A percentile compares a stretch with the other conserved stretches of the same genome.
These are phyloP conservation scores for Mycena vitilis DNA, from an alignment of 768 basidiomycete genomes.

Conservation along the genomic window DNA sequence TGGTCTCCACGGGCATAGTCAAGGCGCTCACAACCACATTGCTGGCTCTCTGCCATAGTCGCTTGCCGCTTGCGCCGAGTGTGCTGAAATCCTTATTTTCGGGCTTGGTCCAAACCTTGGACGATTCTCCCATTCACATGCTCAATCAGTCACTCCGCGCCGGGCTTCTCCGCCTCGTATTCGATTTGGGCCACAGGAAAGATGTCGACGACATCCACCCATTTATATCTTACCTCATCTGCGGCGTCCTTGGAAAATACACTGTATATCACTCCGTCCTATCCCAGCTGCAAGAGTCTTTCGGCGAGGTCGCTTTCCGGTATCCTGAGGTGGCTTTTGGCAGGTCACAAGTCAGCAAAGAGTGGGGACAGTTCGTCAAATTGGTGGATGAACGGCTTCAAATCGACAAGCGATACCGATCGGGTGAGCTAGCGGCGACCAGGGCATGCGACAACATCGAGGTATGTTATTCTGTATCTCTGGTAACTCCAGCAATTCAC, in stretches of 20 bases:
- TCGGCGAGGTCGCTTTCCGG: not conserved
- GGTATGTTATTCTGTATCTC: not conserved
- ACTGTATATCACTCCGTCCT: not conserved
- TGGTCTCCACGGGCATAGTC: not conserved
- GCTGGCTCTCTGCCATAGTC: not conserved
- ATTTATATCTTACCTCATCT: not conserved
- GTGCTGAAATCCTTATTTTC: not conserved
- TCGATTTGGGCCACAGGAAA: not conserved
- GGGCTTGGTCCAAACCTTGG: not conserved
- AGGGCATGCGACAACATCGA: slow-evolving; percentile 3
- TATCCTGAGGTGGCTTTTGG: not conserved
- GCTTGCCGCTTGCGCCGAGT: not conserved
- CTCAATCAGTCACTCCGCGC: not conserved
- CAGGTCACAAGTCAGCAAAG: not conserved
- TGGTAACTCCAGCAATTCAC: too few species aligned
- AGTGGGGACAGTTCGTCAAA: not conserved
- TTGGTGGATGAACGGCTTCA: not conserved
- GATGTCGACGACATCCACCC: not conserved
- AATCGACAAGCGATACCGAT: not conserved
- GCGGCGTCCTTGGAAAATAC: not conserved
- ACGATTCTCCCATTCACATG: not conserved
- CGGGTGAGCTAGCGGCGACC: not conserved
- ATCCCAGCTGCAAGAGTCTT: not conserved
- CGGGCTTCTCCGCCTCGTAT: not conserved
- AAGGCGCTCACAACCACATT: not conserved